Base-by-base conservation (phyloP, 306 rosid genomes). In the Malus fusca region DNA sequence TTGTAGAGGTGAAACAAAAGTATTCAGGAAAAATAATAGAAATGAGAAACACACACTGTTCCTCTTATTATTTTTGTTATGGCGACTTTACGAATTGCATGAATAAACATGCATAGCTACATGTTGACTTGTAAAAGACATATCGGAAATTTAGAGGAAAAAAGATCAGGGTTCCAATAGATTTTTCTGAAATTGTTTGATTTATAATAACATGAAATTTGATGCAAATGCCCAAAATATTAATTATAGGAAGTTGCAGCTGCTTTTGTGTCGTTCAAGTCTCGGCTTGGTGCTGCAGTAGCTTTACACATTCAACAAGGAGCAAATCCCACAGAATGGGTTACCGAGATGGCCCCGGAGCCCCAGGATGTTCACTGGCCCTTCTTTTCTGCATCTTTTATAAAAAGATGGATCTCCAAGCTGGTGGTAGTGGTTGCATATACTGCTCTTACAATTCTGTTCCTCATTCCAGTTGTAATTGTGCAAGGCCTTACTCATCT, bases 181-280 rank as follows among this genome's bases (percentile, higher is more conserved):
- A 42, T 61, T 43, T 37, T 31, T 61, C 43, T 43, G 63, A 42
- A 68, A 19, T 23, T 66, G 72, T 8, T 78, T 51, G 25, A 58
- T 68, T 81, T 53, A 72, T 76, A 73, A 66, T 77, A 75, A 59
- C 52, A 74, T 74, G 75, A 44, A 59, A 37, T 74, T 66, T 82
- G 71, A 78, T 68, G 40, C 56, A 22, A 35, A 60, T 65, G 53
- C 67, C 61, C 65, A 77, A 48, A 84, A 69, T 53, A 59, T 35
- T 4, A 26, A 73, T 64, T 2, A 71, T 83, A 90, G 98, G 98
- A 93, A 86, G 84, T 86, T 73, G 84, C 84, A 37, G 98, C 96
- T 23, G 96, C 96, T 63, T 90, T 93, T 64, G 98, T 93, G 82
- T 90, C 98, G 43, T 93, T 93, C 74, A 93, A 93, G 89, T 85